Conservation (phyloP, 164 flowering plant species). For the Aristolochia fimbriata region DNA sequence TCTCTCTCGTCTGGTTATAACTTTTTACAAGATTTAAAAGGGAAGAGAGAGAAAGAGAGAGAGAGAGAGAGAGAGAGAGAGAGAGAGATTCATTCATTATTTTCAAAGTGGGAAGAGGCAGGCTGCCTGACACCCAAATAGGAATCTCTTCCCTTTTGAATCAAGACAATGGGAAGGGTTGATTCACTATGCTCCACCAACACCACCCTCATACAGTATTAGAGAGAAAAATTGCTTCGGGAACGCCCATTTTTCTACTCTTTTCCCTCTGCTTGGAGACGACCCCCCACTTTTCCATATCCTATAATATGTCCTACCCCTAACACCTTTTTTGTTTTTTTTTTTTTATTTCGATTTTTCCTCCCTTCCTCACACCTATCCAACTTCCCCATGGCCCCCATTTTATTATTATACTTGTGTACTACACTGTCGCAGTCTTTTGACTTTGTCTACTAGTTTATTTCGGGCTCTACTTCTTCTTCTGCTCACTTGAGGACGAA, state of each 20-base stretch:
- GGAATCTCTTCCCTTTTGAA: constrained; percentile 21
- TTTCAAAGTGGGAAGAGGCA: constrained; percentile 8
- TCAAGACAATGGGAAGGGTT: constrained; percentile 17
- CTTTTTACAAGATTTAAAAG: no score
- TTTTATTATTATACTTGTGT: no score
- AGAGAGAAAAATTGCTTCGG: constrained; percentile 15
- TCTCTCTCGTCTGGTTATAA: no score
- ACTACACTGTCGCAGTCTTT: constrained; percentile 3
- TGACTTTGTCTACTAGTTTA: constrained; percentile 15
- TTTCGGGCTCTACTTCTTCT: not conserved
- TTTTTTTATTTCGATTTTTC: no score
- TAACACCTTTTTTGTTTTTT: no score
- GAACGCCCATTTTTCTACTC: constrained; percentile 5
- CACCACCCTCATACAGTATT: constrained; percentile 12
- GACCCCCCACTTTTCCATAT: constrained; percentile 17
- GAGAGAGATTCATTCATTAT: not conserved
- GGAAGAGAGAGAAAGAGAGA: no score
- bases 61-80: no score
- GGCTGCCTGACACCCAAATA: constrained; percentile 3
- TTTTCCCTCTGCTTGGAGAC: constrained; percentile 9
- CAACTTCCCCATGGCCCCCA: no score
- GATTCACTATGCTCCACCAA: constrained; percentile 5
- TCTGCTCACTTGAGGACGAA: constrained; percentile 7
- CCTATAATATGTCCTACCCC: no score
- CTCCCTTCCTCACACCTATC: no score